Conservation (phyloP, 768 basidiomycete genomes). For the Lentinula raphanica region DNA sequence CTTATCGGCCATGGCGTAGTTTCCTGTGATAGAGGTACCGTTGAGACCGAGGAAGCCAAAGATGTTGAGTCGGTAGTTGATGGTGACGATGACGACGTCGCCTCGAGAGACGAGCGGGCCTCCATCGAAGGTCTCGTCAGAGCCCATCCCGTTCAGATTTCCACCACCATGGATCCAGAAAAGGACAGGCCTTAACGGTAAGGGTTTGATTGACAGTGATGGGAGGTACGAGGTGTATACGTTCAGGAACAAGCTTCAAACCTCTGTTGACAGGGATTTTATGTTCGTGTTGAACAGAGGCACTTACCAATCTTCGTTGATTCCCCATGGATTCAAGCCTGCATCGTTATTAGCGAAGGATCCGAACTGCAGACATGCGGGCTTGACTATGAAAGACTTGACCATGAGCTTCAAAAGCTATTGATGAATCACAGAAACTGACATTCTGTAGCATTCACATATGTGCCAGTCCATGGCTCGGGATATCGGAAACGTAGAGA, state of each 20-base stretch:
- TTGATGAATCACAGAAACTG: no score
- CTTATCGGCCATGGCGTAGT: slow-evolving; percentile 37
- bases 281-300: not conserved
- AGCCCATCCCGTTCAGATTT: slow-evolving; percentile 27
- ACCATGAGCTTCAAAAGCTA: no score
- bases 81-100: slow-evolving; percentile 34
- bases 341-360: slow-evolving; percentile 11
- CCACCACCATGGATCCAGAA: slow-evolving; percentile 39
- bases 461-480: no score
- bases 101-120: slow-evolving; percentile 30
- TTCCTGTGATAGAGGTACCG: slow-evolving; percentile 31
- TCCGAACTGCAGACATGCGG: slow-evolving; percentile 12
- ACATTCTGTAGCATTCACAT: no score
- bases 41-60: slow-evolving; percentile 33
- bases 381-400: no score
- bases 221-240: slow-evolving; percentile 33
- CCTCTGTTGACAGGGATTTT: no score
- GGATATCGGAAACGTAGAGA: no score
- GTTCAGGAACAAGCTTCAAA: slow-evolving; percentile 26
- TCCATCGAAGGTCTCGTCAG: slow-evolving; percentile 30
- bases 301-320: slow-evolving; percentile 15
- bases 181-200: slow-evolving; percentile 28
- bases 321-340: slow-evolving; percentile 16
- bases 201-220: slow-evolving; percentile 4
- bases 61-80: slow-evolving; percentile 35